Evolutionary conservation across 345 rosid genomes (phyloP).

Genomic region (Rubroshorea leprosula): DNA sequence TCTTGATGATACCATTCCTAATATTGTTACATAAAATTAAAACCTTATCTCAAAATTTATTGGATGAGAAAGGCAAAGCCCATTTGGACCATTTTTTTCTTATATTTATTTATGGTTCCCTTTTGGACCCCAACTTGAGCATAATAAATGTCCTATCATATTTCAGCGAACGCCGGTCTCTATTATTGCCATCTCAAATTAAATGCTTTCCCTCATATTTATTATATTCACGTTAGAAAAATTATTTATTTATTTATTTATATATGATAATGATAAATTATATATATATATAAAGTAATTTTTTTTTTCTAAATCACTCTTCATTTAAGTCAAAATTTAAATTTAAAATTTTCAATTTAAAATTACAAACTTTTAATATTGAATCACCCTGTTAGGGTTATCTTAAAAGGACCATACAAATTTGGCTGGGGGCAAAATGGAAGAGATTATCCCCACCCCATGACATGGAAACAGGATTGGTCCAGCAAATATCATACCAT

Average conservation of each 20-base stretch:
- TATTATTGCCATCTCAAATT: slow-evolving; percentile 31
- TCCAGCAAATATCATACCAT: background rate
- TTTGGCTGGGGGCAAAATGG: background rate
- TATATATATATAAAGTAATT: too few species aligned
- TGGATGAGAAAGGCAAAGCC: slow-evolving; percentile 15
- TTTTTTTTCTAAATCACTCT: too few species aligned
- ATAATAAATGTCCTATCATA: slow-evolving; percentile 29
- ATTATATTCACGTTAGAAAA: background rate
- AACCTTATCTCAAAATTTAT: slow-evolving; percentile 11
- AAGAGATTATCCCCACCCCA: slow-evolving; percentile 7
- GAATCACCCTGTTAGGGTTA: too few species aligned
- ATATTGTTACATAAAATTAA: background rate
- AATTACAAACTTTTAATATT: too few species aligned
- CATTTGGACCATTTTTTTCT: slow-evolving; percentile 7
- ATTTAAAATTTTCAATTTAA: too few species aligned
- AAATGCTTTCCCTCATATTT: slow-evolving; percentile 20
- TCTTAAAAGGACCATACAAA: slow-evolving; percentile 6
- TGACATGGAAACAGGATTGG: background rate
- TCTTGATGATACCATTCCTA: too few species aligned
- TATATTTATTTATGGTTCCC: too few species aligned
- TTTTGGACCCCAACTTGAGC: too few species aligned
- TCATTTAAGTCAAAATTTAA: too few species aligned
- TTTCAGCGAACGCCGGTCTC: slow-evolving; percentile 44
- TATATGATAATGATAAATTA: too few species aligned
- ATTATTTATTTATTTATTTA: slow-evolving; percentile 1